Conservation (phyloP, 176 grass and related monocot genomes). For the Rhipidocladum racemiflorum region DNA sequence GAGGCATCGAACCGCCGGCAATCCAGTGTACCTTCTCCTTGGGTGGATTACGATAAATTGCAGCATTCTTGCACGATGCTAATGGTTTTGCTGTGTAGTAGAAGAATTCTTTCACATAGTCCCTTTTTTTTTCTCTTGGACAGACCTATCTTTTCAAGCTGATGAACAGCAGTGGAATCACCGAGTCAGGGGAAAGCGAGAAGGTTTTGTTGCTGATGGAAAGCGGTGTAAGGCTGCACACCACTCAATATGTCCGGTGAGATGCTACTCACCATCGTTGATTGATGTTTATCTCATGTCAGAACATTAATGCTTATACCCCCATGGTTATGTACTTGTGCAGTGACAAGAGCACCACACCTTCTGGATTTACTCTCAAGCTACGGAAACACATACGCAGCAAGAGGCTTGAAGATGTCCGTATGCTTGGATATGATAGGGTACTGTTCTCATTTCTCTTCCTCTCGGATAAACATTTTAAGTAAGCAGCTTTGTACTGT, state of each 20-base stretch:
- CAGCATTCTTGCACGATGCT: background rate
- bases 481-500: background rate
- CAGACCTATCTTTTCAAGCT: slow-evolving; percentile 98
- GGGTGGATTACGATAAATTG: background rate
- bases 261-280: slow-evolving; percentile 8
- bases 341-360: slow-evolving; percentile 91
- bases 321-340: background rate
- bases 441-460: slow-evolving; percentile 40
- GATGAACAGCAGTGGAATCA: slow-evolving; percentile 94
- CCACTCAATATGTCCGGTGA: slow-evolving; percentile 83
- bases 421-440: slow-evolving; percentile 94
- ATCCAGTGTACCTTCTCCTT: background rate
- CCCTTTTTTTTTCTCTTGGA: background rate
- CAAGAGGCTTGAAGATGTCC: slow-evolving; percentile 94
- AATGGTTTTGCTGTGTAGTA: background rate
- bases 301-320: background rate
- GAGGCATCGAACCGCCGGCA: background rate
- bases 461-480: slow-evolving; percentile 14
- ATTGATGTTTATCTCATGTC: background rate
- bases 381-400: slow-evolving; percentile 80
- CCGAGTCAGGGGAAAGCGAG: slow-evolving; percentile 92
- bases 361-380: slow-evolving; percentile 96
- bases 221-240: slow-evolving; percentile 88
- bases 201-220: slow-evolving; percentile 92
- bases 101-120: background rate